Evolutionary conservation across 2,329 filamentous ascomycete species (phyloP).

Genomic region (Rhynchosporium secalis): DNA sequence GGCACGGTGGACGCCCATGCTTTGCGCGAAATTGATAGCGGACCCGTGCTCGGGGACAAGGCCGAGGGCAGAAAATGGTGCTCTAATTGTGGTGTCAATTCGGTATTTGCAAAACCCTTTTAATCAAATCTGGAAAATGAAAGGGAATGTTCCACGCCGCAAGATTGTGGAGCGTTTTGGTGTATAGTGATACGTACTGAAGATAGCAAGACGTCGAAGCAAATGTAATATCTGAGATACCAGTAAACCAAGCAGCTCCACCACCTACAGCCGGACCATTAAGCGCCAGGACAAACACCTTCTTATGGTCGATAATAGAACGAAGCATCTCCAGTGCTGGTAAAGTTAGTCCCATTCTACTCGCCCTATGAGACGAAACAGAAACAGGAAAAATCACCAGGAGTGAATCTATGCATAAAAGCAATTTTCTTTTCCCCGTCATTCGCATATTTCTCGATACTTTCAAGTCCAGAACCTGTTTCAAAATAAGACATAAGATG

Average conservation of each 20-base stretch:
- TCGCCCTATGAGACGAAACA: neutral
- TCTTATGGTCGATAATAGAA: conserved; percentile 50
- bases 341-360: neutral
- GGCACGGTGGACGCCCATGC: conserved; percentile 50
- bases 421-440: conserved; percentile 35
- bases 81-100: conserved; percentile 24
- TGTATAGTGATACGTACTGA: conserved; percentile 32
- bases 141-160: too few species aligned
- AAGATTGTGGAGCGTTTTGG: too few species aligned
- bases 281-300: conserved; percentile 51
- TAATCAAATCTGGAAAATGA: too few species aligned
- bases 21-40: conserved; percentile 47
- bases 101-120: too few species aligned
- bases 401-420: conserved; percentile 28
- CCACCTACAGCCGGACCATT: conserved; percentile 53
- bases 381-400: conserved; percentile 19
- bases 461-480: conserved; percentile 21
- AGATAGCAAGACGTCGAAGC: conserved; percentile 47
- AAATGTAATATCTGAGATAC: conserved; percentile 50
- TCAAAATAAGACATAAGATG: neutral
- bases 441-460: conserved; percentile 22
- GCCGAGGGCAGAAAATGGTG: conserved; percentile 49
- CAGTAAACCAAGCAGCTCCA: conserved; percentile 52
- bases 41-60: conserved; percentile 52
- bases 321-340: conserved; percentile 43